Evolutionary conservation across 805 yeast genomes (phyloP), one percentile per base, ranked within the genome.

Genomic region (Saccharomycopsis schoenii): DNA sequence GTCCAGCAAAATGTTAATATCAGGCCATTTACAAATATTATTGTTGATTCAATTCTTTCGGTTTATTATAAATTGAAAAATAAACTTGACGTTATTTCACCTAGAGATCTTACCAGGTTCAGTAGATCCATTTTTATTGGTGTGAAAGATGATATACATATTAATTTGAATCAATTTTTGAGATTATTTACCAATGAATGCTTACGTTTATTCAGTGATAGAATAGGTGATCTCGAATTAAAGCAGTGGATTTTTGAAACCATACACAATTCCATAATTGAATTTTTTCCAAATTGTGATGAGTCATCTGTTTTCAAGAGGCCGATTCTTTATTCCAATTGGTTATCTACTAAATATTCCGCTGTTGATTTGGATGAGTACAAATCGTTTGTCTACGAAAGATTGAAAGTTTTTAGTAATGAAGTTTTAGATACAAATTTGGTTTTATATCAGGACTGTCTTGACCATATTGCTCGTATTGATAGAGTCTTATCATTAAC

Each of bases 141-240:
- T 14, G 25, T 63, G 5, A 58, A 57, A n/a, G 37, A 57, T 37
- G 70, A 71, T 2, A 77, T 74, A 1, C 68, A 72, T 14, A 64
- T 76, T 8, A 62, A 71, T 0, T 67, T 84, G 24, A 72, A 73
- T 3, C 79, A 76, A 0, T 69, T 90, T 21, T 69, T 87, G 0
- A 73, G 90, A 51, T 62, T 91, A 0, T 88, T 94, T 89, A 84
- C 83, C 1, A 89, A 92, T 69, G 97, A 92, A 69, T 96, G 85
- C 0, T 70, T 85, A 60, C 72, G 98, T 37, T 74, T 92, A 11
- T 91, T 91, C 67, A 79, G 83, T 54, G 98, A 92, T 69, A 75
- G 96, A 55, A 72, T 92, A 34, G 81, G 81, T 0, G 69, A 70
- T 0, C 70, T 67, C 0, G 69, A 70, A 0, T 89, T 85, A 42